Base-by-base conservation (phyloP, 1,139 yeast genomes). In the Wickerhamomyces sp. region DNA sequence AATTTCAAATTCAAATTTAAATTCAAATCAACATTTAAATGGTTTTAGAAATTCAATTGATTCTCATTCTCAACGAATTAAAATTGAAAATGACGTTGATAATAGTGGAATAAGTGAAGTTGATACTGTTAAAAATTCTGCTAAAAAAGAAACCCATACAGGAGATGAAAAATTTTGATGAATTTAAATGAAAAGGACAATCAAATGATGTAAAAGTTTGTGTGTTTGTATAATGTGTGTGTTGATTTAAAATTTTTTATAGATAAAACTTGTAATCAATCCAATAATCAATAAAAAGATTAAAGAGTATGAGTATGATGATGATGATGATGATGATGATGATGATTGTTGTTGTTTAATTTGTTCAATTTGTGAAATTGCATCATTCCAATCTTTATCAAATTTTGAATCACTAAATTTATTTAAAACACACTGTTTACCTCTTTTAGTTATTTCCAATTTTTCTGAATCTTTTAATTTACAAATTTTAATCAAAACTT, bases 351-450 rank as follows among this genome's bases (percentile, higher is more conserved):
- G n/a, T n/a, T n/a, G n/a, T n/a, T n/a, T n/a, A n/a, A n/a, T n/a
- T n/a, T n/a, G n/a, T n/a, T n/a, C n/a, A n/a, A n/a, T n/a, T n/a
- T n/a, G n/a, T n/a, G 58, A 50, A 37, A 78, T 45, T 30, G 71
- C 60, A 19, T 62, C 51, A 27, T 63, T 59, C 96, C 96, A 88
- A 22, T 66, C 61, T 6, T 49, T 49, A 22, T 69, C 71, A 52
- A 89, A 89, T 7, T 62, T 67, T n/a, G 59, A 62, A 50, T 83
- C 85, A 2, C 91, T 79, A 52, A 89, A 89, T 52, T 76, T 75
- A 30, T 69, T 67, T 27, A 68, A 55, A 5, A 80, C 79, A 40
- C 74, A 61, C 23, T 61, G 56, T 17, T 58, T 54, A 4, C 81
- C 91, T 30, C 75, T 62, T n/a, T 51, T 40, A 31, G 89, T 68